Evolutionary conservation across 805 yeast genomes (phyloP), one percentile per base, ranked within the genome.

Genomic region (Debaryomyces prosopidis): DNA sequence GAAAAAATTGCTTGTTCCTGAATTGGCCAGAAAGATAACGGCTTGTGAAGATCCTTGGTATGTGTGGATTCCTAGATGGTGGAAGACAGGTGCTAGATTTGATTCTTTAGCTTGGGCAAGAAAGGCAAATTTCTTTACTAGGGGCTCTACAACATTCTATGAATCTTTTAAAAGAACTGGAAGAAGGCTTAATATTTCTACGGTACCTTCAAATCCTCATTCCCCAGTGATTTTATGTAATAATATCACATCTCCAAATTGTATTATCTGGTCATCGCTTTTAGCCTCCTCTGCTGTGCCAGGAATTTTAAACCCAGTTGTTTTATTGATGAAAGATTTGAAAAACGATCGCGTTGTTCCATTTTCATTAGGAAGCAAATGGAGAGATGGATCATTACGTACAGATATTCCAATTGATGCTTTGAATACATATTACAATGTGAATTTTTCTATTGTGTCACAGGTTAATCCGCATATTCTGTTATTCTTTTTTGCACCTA

Each of bases 391-490:
- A 0, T 82, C 89, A 11, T 63, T 87, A 48, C 69, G 92, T 45
- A 87, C 95, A 0, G 95, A 87, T 60, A 81, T 87, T 7, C 95
- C 95, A 4, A 72, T 86, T 9, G 85, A 82, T 44, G 82, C 89
- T 0, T 69, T 87, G 49, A 86, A 86, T 65, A 80, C 85, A 7
- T 84, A 84, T 63, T 87, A 82, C 62, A 86, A 87, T 54, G 89
- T 84, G 30, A 86, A 81, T 58, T 87, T 85, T 60, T 76, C 89
- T 6, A 73, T 87, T 34, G 94, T 87, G 15, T 82, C 89, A 15
- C 95, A 87, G 66, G 92, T 87, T 6, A 87, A 87, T 60, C 94
- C 95, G 1, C 95, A 87, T 60, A 84, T 87, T 27, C 77, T 86
- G 38, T 68, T 87, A 16, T 87, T 87, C 65, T 84, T 83, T 55